A percentile compares a stretch with the other conserved stretches of the same genome.
Evolutionary conservation across 2,329 filamentous ascomycete genomes (phyloP).

Genomic region (Reticulascus tulasneorum): DNA sequence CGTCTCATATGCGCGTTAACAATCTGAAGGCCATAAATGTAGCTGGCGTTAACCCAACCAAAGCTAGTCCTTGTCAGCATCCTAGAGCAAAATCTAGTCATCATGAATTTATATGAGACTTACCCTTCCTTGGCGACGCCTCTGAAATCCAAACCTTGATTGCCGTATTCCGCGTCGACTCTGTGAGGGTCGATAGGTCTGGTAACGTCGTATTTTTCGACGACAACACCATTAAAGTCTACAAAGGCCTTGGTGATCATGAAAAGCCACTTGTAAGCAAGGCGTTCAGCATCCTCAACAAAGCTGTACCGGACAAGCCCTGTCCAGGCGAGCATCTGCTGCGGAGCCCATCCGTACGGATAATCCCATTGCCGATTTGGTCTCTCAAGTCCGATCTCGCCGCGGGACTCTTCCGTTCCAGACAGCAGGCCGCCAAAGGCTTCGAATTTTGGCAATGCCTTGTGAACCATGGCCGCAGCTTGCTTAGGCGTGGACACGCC

Average conservation of each 20-base stretch:
- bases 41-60: constrained; percentile 98
- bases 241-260: constrained; percentile 99
- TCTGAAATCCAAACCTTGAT: constrained; percentile 93
- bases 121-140: constrained; percentile 94
- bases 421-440: constrained; percentile 82
- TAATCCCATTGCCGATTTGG: constrained; percentile 99
- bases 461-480: constrained; percentile 76
- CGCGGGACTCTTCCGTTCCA: constrained; percentile 85
- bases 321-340: constrained; percentile 97
- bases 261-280: constrained; percentile 95
- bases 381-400: constrained; percentile 70
- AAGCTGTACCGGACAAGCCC: constrained; percentile 90
- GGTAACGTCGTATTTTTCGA: constrained; percentile 98
- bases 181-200: constrained; percentile 84
- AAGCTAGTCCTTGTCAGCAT: constrained; percentile 58
- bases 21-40: constrained; percentile 87
- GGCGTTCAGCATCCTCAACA: constrained; percentile 78
- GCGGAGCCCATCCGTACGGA: constrained; percentile 96
- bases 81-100: background rate
- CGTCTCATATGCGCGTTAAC: constrained; percentile 85
- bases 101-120: constrained; percentile 36
- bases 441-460: constrained; percentile 83
- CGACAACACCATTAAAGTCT: constrained; percentile 96
- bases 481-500: constrained; percentile 82
- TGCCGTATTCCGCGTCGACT: constrained; percentile 95